A percentile compares a stretch with the other conserved stretches of the same genome.
Conservation (phyloP, 805 yeast genomes). For the Lipomyces starkeyi region DNA sequence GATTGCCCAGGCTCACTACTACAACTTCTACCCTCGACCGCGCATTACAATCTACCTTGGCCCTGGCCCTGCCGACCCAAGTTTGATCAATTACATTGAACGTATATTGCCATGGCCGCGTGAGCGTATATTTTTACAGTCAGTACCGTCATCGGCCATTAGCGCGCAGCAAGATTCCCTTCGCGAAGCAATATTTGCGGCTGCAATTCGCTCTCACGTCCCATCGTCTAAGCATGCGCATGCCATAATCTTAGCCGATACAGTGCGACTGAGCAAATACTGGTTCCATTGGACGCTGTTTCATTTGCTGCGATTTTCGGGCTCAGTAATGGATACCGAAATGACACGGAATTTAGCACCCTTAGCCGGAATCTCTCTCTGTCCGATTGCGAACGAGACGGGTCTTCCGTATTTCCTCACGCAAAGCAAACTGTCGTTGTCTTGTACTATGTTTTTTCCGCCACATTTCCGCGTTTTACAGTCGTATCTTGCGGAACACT, state of each 20-base stretch:
- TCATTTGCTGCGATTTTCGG: constrained; percentile 17
- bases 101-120: constrained; percentile 27
- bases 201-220: constrained; percentile 26
- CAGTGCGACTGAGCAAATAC: constrained; percentile 24
- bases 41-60: constrained; percentile 34
- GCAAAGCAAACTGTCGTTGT: constrained; percentile 20
- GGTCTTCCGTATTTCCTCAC: constrained; percentile 21
- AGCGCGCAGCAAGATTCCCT: constrained; percentile 7
- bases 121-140: constrained; percentile 28
- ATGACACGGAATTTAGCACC: constrained; percentile 6
- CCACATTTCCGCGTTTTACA: constrained; percentile 33
- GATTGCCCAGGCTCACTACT: constrained; percentile 29
- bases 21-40: constrained; percentile 32
- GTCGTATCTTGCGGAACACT: constrained; percentile 16
- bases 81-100: constrained; percentile 29
- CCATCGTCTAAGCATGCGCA: constrained; percentile 31
- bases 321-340: constrained; percentile 17
- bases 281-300: constrained; percentile 33
- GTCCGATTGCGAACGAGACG: constrained; percentile 8
- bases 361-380: constrained; percentile 31
- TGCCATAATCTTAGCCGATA: constrained; percentile 27
- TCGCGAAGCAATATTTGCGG: constrained; percentile 20
- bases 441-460: constrained; percentile 29
- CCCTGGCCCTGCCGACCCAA: constrained; percentile 32
- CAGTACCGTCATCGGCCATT: constrained; percentile 16